Evolutionary conservation across 1,284 basidiomycete species (phyloP).

Genomic region (Tilletia horrida): DNA sequence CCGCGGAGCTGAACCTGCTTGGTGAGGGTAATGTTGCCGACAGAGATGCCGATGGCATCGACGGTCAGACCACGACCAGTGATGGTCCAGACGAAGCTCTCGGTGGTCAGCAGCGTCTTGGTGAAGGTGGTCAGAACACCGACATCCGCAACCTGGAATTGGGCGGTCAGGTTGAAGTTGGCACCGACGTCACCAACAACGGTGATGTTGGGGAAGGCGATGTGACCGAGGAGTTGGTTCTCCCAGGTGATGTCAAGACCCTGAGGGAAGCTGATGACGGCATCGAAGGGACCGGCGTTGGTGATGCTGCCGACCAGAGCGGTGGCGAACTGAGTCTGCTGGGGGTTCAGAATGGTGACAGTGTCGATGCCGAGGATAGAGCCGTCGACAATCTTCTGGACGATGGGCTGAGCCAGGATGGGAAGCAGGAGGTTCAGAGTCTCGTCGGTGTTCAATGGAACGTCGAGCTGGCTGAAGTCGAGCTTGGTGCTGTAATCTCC

Average conservation of each 20-base stretch:
- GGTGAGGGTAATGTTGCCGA: slow-evolving; percentile 62
- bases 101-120: slow-evolving; percentile 65
- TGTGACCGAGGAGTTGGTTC: slow-evolving; percentile 63
- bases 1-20: slow-evolving; percentile 70
- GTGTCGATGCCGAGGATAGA: slow-evolving; percentile 58
- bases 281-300: slow-evolving; percentile 75
- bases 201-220: slow-evolving; percentile 63
- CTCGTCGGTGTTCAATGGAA: slow-evolving; percentile 66
- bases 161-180: slow-evolving; percentile 62
- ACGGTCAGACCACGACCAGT: slow-evolving; percentile 67
- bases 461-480: slow-evolving; percentile 63
- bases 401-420: slow-evolving; percentile 71
- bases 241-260: slow-evolving; percentile 68
- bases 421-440: slow-evolving; percentile 68
- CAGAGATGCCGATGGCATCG: slow-evolving; percentile 57
- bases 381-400: slow-evolving; percentile 70
- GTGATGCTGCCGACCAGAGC: slow-evolving; percentile 66
- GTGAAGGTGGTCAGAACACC: slow-evolving; percentile 68
- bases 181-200: slow-evolving; percentile 64
- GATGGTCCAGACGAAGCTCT: slow-evolving; percentile 72
- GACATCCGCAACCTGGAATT: slow-evolving; percentile 66
- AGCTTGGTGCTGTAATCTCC: slow-evolving; percentile 68
- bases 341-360: slow-evolving; percentile 43
- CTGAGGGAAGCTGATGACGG: slow-evolving; percentile 65
- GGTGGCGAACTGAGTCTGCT: slow-evolving; percentile 65